Base-by-base conservation (phyloP, 2,329 filamentous ascomycete genomes). In the Clonostachys solani region DNA sequence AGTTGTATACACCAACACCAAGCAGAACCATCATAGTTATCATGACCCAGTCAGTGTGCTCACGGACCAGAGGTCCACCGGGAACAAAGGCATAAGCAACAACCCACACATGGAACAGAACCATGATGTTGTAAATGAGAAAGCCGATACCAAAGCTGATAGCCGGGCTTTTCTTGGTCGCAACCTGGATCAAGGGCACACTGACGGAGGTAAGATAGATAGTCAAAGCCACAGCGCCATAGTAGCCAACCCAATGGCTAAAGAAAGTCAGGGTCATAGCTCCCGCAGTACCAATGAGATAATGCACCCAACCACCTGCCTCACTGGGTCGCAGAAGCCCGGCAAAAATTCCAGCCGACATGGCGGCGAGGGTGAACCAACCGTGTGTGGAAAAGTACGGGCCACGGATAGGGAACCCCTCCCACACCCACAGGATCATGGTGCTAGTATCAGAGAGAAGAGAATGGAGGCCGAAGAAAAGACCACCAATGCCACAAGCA, bases 361-460 rank as follows among this genome's bases (percentile, higher is more conserved):
- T 99, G 49, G 86, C 86, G 46, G 88, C 78, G 45, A 96, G 81
- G 2, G 91, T 96, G 63, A 86, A 81, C 58, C 89, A 90, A 46
- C 92, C 94, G 59, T 97, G 91, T n/a, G 91, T 90, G 43, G 86
- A 90, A 51, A 91, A 83, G 44, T 94, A 81, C 3, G 94, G 94
- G 7, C 94, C 94, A 44, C 87, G 83, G 38, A 97, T 81, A 13
- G 94, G 94, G 59, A 88, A 99, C 7, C 94, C 94, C 57, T 96
- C 91, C 94, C 94, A 99, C 4, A 90, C 90, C 94, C 94, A 99
- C 15, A 92, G 78, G 49, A 97, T 96, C 91, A 99, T 97, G 46
- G 94, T 99, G 72, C 94, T 97, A 0, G 92, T 95, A 63, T 99
- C 94, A 0, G 94, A 96, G 12, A 99, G 78, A 10, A 99, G 75